Conservation (phyloP, 2,329 filamentous ascomycete species). For the Penicillium concentricum region DNA sequence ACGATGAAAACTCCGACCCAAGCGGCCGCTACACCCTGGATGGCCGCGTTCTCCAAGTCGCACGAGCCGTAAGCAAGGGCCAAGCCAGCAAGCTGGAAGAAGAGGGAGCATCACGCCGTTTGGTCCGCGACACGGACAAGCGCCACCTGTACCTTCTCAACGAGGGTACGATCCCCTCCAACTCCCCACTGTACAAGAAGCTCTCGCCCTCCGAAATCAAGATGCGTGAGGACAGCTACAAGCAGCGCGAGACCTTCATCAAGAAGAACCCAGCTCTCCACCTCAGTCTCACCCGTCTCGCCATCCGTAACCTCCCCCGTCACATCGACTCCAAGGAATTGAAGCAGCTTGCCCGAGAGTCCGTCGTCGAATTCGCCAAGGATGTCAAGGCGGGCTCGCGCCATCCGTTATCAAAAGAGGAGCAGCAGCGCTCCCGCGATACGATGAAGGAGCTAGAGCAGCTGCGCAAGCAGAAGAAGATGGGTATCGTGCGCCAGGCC, state of each 20-base stretch:
- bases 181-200: conserved; percentile 72
- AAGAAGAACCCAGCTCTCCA: conserved; percentile 88
- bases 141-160: conserved; percentile 81
- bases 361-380: conserved; percentile 88
- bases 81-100: conserved; percentile 75
- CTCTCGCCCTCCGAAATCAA: conserved; percentile 77
- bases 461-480: conserved; percentile 75
- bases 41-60: conserved; percentile 79
- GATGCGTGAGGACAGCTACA: conserved; percentile 82
- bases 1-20: conserved; percentile 79
- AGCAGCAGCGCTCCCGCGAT: conserved; percentile 74
- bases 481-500: conserved; percentile 84
- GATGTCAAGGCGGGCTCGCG: conserved; percentile 80
- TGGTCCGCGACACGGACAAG: conserved; percentile 79
- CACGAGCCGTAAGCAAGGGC: conserved; percentile 78
- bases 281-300: conserved; percentile 83
- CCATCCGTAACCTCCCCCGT: conserved; percentile 85
- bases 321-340: conserved; percentile 81
- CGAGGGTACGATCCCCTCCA: conserved; percentile 79
- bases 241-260: conserved; percentile 85
- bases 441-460: conserved; percentile 79
- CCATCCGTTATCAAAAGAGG: conserved; percentile 82
- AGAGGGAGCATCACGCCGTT: conserved; percentile 61
- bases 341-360: conserved; percentile 85
- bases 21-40: conserved; percentile 86